Evolutionary conservation across 2,329 filamentous ascomycete genomes (phyloP).

Genomic region (Penicillium rolfsii): DNA sequence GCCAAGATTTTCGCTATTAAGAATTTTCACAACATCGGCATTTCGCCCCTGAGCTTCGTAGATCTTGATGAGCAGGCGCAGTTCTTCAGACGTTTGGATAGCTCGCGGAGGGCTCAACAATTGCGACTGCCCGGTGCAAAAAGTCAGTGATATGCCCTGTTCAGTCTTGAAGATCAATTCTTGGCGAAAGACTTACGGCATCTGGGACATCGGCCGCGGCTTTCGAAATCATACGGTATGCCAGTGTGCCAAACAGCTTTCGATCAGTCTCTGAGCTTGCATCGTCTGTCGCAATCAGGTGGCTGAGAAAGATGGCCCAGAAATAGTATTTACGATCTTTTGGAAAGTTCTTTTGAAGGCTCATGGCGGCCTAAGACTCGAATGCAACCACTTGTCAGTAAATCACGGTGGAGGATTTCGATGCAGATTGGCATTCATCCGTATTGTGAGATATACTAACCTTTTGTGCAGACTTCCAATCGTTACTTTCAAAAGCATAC

Average conservation of each 20-base stretch:
- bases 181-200: not conserved
- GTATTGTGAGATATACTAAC: conserved; percentile 36
- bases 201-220: conserved; percentile 49
- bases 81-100: conserved; percentile 52
- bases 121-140: conserved; percentile 39
- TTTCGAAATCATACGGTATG: conserved; percentile 54
- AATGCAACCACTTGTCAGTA: conserved; percentile 2
- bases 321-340: conserved; percentile 53
- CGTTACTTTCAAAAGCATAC: conserved; percentile 44
- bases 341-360: conserved; percentile 54
- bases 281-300: conserved; percentile 44
- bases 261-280: conserved; percentile 46
- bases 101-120: conserved; percentile 46
- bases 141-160: not conserved
- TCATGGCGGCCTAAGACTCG: conserved; percentile 50
- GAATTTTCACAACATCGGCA: conserved; percentile 46
- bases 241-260: conserved; percentile 54
- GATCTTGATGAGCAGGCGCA: conserved; percentile 50
- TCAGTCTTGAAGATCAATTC: not conserved
- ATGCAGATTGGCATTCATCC: not conserved
- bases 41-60: conserved; percentile 47
- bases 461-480: conserved; percentile 56
- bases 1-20: conserved; percentile 48
- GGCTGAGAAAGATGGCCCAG: conserved; percentile 53
- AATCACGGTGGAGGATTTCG: not conserved